These are phyloP conservation scores for Gremmenia infestans DNA, from an alignment of 2,329 filamentous ascomycete species.

Conservation along the genomic window DNA sequence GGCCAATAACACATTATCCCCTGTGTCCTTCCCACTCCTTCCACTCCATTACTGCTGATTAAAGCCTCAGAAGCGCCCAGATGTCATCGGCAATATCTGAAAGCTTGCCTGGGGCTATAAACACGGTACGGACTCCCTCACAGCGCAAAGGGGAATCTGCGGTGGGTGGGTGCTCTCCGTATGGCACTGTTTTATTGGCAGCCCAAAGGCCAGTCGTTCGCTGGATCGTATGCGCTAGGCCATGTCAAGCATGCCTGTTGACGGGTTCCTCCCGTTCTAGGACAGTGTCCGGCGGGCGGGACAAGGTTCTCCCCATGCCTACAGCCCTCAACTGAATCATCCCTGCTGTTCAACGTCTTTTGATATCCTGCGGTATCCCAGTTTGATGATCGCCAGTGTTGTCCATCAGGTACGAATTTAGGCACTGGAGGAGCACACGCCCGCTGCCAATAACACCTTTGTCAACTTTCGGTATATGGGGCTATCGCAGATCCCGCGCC, in stretches of 20 bases:
- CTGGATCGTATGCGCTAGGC: constrained; percentile 13
- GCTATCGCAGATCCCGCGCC: constrained; percentile 30
- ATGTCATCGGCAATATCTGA: constrained; percentile 13
- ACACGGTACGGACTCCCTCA: neutral
- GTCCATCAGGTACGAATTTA: constrained; percentile 26
- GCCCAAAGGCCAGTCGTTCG: constrained; percentile 15
- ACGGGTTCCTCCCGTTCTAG: constrained; percentile 20
- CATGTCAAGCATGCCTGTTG: constrained; percentile 16
- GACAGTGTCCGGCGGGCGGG: constrained; percentile 20
- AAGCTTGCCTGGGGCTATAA: neutral
- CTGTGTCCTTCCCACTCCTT: constrained; percentile 3
- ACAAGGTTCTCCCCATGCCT: constrained; percentile 20
- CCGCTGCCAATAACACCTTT: constrained; percentile 12
- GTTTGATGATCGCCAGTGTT: constrained; percentile 17
- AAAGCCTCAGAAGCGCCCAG: constrained; percentile 20
- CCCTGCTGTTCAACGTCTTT: constrained; percentile 25
- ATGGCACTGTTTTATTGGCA: constrained; percentile 22
- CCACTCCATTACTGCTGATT: constrained; percentile 18
- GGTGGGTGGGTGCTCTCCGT: constrained; percentile 10
- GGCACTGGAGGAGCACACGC: constrained; percentile 18
- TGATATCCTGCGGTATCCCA: constrained; percentile 23
- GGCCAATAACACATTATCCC: neutral
- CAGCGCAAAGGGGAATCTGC: neutral
- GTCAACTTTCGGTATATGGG: constrained; percentile 7
- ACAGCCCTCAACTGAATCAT: neutral